Evolutionary conservation across 108 stramenopile species (phyloP).

Genomic region (Parmales sp.): DNA sequence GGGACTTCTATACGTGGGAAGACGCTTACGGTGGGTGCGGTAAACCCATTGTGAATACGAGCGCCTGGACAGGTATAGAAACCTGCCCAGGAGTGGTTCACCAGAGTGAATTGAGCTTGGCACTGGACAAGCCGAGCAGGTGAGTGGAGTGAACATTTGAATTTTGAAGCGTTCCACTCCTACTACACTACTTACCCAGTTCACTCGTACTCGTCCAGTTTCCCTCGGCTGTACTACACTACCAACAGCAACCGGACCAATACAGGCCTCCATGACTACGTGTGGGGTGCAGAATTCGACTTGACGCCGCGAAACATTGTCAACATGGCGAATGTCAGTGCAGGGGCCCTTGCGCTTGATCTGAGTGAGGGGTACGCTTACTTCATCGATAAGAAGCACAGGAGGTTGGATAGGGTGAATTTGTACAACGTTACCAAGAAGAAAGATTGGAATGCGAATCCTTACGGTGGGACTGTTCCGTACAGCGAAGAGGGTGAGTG

Average conservation of each 20-base stretch:
- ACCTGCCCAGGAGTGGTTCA: not conserved
- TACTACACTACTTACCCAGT: too few species aligned
- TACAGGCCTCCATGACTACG: slow-evolving; percentile 7
- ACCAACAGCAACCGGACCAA: not conserved
- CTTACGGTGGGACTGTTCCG: not conserved
- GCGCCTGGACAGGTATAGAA: slow-evolving; percentile 7
- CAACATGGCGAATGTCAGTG: slow-evolving; percentile 6
- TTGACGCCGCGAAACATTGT: not conserved
- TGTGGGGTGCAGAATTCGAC: not conserved
- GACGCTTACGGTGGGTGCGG: slow-evolving; percentile 9
- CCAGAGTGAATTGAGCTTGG: not conserved
- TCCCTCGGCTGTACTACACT: not conserved
- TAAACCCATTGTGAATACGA: slow-evolving; percentile 5
- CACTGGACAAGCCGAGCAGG: not conserved
- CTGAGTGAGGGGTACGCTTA: not conserved
- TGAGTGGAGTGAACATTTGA: too few species aligned
- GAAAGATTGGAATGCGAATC: not conserved
- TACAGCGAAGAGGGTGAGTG: not conserved
- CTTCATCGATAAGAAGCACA: not conserved
- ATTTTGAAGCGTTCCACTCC: too few species aligned
- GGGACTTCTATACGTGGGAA: not conserved
- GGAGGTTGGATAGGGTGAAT: not conserved
- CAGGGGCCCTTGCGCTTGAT: not conserved
- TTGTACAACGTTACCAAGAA: slow-evolving; percentile 7
- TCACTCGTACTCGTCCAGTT: too few species aligned